Evolutionary conservation across 1,284 basidiomycete genomes (phyloP).

Genomic region (Inonotus obliquus): DNA sequence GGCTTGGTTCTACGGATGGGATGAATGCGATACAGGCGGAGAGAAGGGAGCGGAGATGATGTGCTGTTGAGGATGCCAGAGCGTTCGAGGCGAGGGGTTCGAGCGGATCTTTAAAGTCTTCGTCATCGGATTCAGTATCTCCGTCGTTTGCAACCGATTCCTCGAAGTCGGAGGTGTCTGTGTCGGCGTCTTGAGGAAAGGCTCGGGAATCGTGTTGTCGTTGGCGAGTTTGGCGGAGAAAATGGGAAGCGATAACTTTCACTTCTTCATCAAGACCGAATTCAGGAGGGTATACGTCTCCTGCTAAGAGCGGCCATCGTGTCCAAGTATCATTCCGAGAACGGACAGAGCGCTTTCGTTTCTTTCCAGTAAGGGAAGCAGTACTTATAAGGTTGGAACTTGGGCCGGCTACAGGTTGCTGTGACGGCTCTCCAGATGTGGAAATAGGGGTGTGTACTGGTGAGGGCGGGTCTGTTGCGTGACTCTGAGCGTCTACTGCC

Average conservation of each 20-base stretch:
- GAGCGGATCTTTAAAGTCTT: background rate
- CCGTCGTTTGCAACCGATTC: background rate
- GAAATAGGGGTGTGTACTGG: background rate
- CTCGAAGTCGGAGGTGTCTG: background rate
- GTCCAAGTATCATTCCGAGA: slow-evolving; percentile 44
- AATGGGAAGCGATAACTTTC: slow-evolving; percentile 33
- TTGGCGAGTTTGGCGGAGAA: slow-evolving; percentile 20
- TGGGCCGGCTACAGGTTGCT: background rate
- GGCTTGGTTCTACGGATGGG: slow-evolving; percentile 40
- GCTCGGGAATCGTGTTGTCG: background rate
- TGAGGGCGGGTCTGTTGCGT: background rate
- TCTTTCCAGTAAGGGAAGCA: background rate
- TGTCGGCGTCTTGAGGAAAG: background rate
- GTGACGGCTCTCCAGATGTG: background rate
- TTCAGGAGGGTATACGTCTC: slow-evolving; percentile 54
- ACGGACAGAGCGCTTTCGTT: background rate
- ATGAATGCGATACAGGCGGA: slow-evolving; percentile 41
- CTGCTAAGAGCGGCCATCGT: slow-evolving; percentile 56
- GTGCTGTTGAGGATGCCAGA: slow-evolving; percentile 33
- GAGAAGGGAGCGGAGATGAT: slow-evolving; percentile 40
- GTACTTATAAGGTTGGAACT: background rate
- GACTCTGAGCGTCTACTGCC: background rate
- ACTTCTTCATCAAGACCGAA: slow-evolving; percentile 61
- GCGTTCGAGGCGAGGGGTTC: background rate
- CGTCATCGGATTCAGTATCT: background rate